Conservation (phyloP, 2,329 filamentous ascomycete genomes). For the Aspergillus fischeri region DNA sequence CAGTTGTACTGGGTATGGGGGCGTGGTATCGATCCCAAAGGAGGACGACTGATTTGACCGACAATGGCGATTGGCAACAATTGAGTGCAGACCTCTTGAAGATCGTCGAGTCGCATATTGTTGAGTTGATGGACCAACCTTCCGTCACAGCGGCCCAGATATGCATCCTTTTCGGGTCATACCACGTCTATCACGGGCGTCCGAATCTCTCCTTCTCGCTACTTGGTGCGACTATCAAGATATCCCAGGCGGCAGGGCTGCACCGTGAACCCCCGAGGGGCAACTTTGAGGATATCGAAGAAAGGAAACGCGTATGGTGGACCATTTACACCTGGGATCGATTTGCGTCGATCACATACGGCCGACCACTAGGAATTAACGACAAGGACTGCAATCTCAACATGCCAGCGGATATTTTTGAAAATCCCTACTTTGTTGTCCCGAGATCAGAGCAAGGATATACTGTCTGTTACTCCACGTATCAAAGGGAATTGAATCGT, state of each 20-base stretch:
- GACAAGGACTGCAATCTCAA: slow-evolving; percentile 36
- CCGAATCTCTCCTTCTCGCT: slow-evolving; percentile 39
- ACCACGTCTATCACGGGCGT: slow-evolving; percentile 41
- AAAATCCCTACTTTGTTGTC: slow-evolving; percentile 26
- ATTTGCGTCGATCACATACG: slow-evolving; percentile 41
- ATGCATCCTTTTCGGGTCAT: slow-evolving; percentile 39
- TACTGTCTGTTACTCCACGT: slow-evolving; percentile 19
- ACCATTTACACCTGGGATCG: slow-evolving; percentile 43
- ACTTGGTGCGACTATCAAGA: slow-evolving; percentile 36
- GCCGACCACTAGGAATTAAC: slow-evolving; percentile 39
- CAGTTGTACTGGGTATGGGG: slow-evolving; percentile 36
- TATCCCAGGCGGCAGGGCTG: slow-evolving; percentile 32
- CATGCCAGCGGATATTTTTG: slow-evolving; percentile 32
- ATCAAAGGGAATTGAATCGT: slow-evolving; percentile 21
- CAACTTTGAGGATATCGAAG: slow-evolving; percentile 25
- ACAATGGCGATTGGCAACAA: slow-evolving; percentile 9
- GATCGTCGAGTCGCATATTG: slow-evolving; percentile 30
- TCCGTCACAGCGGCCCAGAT: slow-evolving; percentile 36
- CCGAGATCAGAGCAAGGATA: slow-evolving; percentile 1
- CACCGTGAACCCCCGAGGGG: slow-evolving; percentile 27
- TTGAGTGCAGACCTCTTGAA: slow-evolving; percentile 15
- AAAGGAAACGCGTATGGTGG: slow-evolving; percentile 41
- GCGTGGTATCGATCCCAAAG: slow-evolving; percentile 36
- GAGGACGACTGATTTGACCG: slow-evolving; percentile 9
- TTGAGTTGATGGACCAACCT: slow-evolving; percentile 41